Percentiles rank a stretch among this genome's conserved stretches.
Evolutionary conservation across 805 yeast species (phyloP).

Genomic region (Jamesozyma jinghongensis): DNA sequence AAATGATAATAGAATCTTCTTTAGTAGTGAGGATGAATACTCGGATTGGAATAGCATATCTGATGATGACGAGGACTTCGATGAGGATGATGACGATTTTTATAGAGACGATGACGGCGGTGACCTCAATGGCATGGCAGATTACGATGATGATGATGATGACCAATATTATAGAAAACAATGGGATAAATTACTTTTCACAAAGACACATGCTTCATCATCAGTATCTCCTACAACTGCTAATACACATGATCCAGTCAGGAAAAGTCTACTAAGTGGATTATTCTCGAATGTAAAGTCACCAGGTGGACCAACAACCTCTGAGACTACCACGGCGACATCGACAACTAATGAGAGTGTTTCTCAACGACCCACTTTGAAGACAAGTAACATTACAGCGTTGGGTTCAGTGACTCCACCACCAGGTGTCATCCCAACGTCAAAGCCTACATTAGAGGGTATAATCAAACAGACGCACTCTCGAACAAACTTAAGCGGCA

Average conservation of each 20-base stretch:
- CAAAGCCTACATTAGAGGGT: not conserved
- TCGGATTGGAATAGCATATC: slow-evolving; percentile 28
- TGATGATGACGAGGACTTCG: slow-evolving; percentile 21
- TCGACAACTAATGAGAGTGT: not conserved
- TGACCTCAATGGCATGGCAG: slow-evolving; percentile 12
- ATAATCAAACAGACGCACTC: slow-evolving; percentile 1
- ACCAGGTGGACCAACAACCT: not conserved
- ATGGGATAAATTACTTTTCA: slow-evolving; percentile 26
- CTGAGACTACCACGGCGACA: slow-evolving; percentile 1
- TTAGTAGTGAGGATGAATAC: slow-evolving; percentile 30
- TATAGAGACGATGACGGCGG: slow-evolving; percentile 13
- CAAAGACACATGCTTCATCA: slow-evolving; percentile 10
- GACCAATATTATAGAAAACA: slow-evolving; percentile 25
- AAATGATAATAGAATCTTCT: slow-evolving; percentile 17
- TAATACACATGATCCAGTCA: slow-evolving; percentile 4
- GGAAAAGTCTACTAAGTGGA: slow-evolving; percentile 26
- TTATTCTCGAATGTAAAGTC: slow-evolving; percentile 18
- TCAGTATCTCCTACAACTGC: not conserved
- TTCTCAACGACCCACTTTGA: slow-evolving; percentile 9
- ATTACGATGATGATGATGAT: slow-evolving; percentile 25
- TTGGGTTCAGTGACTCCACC: slow-evolving; percentile 26
- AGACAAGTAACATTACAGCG: slow-evolving; percentile 20
- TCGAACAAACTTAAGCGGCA: not conserved
- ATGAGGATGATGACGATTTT: slow-evolving; percentile 19
- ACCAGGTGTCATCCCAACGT: not conserved